phyloP scores from a whole-genome alignment of 352 stramenopile genomes.

The Phytophthora pluvialis region DNA sequence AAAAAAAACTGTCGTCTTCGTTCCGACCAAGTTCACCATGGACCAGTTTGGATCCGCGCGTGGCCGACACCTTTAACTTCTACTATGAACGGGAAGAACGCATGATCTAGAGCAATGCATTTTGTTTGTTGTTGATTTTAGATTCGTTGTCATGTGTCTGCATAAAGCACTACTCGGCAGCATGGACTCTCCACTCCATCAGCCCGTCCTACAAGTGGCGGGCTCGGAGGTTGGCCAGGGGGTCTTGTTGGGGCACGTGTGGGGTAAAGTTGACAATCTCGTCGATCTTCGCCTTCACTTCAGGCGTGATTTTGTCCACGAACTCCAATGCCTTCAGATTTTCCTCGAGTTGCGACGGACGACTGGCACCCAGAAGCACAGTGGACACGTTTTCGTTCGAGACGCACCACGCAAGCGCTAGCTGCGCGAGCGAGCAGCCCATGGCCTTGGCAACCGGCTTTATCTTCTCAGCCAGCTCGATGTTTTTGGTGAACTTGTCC shows the following conservation, averaged over 20 bases:
- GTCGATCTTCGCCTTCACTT: conserved; percentile 6
- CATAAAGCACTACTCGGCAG: background rate
- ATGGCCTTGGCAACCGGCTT: conserved; percentile 7
- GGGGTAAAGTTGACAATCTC: conserved; percentile 9
- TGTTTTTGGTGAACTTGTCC: background rate
- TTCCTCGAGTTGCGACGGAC: conserved; percentile 7
- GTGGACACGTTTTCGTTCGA: conserved; percentile 12
- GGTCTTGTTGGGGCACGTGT: background rate
- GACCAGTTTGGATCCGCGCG: background rate
- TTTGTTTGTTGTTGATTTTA: no score
- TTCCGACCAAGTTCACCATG: background rate
- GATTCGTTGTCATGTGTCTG: no score
- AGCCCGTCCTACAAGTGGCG: background rate
- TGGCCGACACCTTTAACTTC: no score
- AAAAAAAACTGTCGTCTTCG: background rate
- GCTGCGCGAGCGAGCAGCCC: conserved; percentile 2
- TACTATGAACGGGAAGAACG: no score
- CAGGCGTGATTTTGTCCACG: conserved; percentile 4
- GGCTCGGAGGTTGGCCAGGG: background rate
- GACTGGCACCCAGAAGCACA: conserved; percentile 17
- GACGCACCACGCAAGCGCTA: conserved; percentile 13
- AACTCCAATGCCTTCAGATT: conserved; percentile 4
- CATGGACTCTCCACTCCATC: background rate
- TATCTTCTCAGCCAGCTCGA: conserved; percentile 3
- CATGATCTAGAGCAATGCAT: no score